Conservation (phyloP, 306 rosid species). For the peach (Prunus persica) region Prunus_persica_NCBIv2 NC_034014.1:27447501-27448000, state of each 20-base stretch:
- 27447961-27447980: slow-evolving; percentile 64
- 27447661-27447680: neutral
- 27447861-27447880: neutral
- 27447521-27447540: no score
- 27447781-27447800: neutral
- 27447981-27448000: slow-evolving; percentile 55
- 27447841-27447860: neutral
- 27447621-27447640: neutral
- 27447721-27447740: neutral
- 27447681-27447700: neutral
- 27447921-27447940: slow-evolving; percentile 59
- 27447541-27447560: no score
- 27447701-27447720: neutral
- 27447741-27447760: neutral
- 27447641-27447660: neutral
- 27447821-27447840: neutral
- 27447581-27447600: neutral
- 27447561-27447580: neutral
- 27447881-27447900: neutral
- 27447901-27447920: neutral
- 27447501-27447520: no score
- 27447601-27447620: neutral
- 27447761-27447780: neutral
- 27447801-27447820: neutral
- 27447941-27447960: slow-evolving; percentile 63